These are phyloP conservation scores for Lasiodiplodia sp. DNA, from an alignment of 2,329 filamentous ascomycete genomes.

Conservation along the genomic window DNA sequence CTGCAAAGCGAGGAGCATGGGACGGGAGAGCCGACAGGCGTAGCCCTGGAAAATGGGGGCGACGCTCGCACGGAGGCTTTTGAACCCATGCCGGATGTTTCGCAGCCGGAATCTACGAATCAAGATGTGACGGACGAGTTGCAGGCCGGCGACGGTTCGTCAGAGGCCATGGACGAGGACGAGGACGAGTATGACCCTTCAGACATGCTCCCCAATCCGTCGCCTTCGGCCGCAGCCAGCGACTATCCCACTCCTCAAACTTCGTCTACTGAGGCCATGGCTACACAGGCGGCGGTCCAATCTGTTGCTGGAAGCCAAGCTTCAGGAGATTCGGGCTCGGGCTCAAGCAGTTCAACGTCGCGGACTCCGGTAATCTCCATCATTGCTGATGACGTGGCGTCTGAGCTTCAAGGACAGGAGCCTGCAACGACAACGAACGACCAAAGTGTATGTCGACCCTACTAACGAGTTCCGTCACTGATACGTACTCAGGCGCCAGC, in stretches of 20 bases:
- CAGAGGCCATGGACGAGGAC: constrained; percentile 29
- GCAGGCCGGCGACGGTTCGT: constrained; percentile 32
- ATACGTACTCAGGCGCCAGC: constrained; percentile 19
- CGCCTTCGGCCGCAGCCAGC: constrained; percentile 22
- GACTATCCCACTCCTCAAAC: constrained; percentile 12
- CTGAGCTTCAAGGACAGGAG: constrained; percentile 44
- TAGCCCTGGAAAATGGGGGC: neutral
- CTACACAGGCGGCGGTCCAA: neutral
- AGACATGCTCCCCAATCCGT: constrained; percentile 37
- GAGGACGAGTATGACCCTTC: constrained; percentile 43
- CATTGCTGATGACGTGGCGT: constrained; percentile 49
- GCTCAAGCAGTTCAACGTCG: constrained; percentile 3
- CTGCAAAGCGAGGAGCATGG: neutral
- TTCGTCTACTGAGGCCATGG: neutral
- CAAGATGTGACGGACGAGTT: constrained; percentile 34
- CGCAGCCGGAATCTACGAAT: neutral
- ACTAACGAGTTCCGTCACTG: constrained; percentile 25
- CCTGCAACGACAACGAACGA: constrained; percentile 9
- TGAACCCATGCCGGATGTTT: neutral
- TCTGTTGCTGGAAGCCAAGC: neutral
- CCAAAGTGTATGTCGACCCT: constrained; percentile 37
- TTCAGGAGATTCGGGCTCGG: neutral
- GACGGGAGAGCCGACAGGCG: neutral
- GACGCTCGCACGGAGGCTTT: neutral
- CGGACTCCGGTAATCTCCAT: constrained; percentile 31